phyloP scores from a whole-genome alignment of 1,139 yeast species.

The Dujonia santamariae region DNA sequence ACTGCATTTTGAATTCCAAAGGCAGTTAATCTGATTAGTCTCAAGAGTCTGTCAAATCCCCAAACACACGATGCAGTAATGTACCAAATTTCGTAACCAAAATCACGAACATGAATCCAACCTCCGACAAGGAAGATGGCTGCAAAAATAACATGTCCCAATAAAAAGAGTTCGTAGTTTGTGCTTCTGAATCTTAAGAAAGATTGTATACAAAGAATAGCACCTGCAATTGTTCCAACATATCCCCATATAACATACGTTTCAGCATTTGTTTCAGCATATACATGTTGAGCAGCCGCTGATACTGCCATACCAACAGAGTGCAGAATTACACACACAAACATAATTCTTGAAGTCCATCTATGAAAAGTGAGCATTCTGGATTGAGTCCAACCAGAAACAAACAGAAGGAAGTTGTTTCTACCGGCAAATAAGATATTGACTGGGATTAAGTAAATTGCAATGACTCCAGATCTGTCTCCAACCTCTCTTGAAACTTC shows the following conservation, averaged over 20 bases:
- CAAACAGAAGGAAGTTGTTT: conserved; percentile 30
- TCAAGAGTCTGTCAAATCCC: conserved; percentile 54
- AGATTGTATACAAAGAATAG: conserved; percentile 41
- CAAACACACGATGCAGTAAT: conserved; percentile 58
- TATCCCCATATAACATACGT: conserved; percentile 50
- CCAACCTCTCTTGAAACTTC: conserved; percentile 15
- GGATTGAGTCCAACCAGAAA: conserved; percentile 29
- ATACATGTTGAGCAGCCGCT: no score
- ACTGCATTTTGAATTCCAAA: conserved; percentile 46
- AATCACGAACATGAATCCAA: conserved; percentile 55
- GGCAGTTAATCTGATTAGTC: conserved; percentile 43
- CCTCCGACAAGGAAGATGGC: conserved; percentile 53
- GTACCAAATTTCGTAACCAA: conserved; percentile 49
- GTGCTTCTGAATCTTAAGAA: conserved; percentile 48
- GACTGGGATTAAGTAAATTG: conserved; percentile 22
- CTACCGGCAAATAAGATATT: conserved; percentile 31
- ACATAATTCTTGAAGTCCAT: conserved; percentile 27
- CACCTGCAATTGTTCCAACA: conserved; percentile 30
- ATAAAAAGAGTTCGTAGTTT: conserved; percentile 62
- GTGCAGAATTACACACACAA: conserved; percentile 21
- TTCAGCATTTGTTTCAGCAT: conserved; percentile 16
- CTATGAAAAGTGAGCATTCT: conserved; percentile 29
- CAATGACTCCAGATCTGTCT: conserved; percentile 30
- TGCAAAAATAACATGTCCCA: conserved; percentile 59
- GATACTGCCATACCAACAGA: conserved; percentile 20